Evolutionary conservation across 2,329 filamentous ascomycete genomes (phyloP).

Genomic region (Neurospora sp.): DNA sequence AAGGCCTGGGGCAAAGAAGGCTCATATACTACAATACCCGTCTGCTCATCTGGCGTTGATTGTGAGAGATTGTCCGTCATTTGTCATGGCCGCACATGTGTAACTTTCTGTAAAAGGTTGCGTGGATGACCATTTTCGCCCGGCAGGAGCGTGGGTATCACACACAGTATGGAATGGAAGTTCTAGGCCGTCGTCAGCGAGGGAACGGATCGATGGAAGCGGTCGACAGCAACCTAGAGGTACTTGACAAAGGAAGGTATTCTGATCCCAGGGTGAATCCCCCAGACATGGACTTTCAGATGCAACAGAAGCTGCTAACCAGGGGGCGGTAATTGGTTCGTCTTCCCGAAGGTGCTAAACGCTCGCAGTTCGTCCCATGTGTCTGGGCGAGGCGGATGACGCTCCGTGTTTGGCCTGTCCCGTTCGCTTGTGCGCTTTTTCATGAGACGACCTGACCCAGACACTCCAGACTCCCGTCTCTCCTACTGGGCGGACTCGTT

Average conservation of each 20-base stretch:
- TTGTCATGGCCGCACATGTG: not conserved
- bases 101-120: not conserved
- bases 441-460: not conserved
- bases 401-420: not conserved
- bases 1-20: not conserved
- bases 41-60: not conserved
- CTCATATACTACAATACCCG: not conserved
- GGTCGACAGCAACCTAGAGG: not conserved
- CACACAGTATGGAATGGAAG: not conserved
- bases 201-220: not conserved
- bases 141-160: not conserved
- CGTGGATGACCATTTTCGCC: not conserved
- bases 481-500: constrained; percentile 1
- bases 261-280: not conserved
- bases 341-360: not conserved
- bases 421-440: not conserved
- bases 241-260: not conserved
- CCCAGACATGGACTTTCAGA: not conserved
- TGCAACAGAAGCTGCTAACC: not conserved
- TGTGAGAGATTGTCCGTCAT: not conserved
- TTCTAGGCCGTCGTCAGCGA: not conserved
- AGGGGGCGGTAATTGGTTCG: not conserved
- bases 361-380: constrained; percentile 7
- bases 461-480: not conserved
- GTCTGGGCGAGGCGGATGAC: constrained; percentile 6